Conservation (phyloP, 192 early-diverging fungal genomes). For the Coemansia sp. region DNA sequence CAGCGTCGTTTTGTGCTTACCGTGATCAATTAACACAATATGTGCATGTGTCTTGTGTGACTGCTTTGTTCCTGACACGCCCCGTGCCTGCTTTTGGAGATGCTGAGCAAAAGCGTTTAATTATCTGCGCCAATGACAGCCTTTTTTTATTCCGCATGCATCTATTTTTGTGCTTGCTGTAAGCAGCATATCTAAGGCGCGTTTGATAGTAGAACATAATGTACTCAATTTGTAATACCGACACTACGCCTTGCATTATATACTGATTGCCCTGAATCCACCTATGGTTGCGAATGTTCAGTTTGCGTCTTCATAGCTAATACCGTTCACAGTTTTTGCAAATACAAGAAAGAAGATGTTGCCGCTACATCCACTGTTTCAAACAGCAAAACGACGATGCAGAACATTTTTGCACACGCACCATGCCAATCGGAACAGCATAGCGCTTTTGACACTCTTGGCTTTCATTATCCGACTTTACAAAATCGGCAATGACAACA, state of each 20-base stretch:
- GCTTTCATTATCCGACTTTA: constrained; percentile 40
- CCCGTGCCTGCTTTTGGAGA: background rate
- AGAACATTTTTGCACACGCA: background rate
- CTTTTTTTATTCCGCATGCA: no score
- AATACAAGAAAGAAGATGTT: background rate
- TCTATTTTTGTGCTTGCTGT: background rate
- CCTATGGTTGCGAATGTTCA: no score
- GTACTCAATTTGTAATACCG: no score
- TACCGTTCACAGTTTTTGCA: background rate
- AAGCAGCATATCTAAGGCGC: background rate
- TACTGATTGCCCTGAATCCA: no score
- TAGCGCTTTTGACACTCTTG: constrained; percentile 1
- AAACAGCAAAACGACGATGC: background rate
- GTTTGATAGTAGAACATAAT: no score
- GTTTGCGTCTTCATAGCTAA: background rate
- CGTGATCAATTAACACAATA: background rate
- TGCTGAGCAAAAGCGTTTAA: background rate
- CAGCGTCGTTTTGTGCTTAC: background rate
- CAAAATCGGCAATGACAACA: constrained; percentile 54
- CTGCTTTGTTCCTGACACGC: background rate
- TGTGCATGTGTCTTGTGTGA: background rate
- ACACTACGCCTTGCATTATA: no score
- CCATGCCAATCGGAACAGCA: background rate
- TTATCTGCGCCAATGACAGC: background rate
- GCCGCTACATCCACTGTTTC: background rate